Base-by-base conservation (phyloP, 2,329 filamentous ascomycete species). In the Xylaria polymorpha region DNA sequence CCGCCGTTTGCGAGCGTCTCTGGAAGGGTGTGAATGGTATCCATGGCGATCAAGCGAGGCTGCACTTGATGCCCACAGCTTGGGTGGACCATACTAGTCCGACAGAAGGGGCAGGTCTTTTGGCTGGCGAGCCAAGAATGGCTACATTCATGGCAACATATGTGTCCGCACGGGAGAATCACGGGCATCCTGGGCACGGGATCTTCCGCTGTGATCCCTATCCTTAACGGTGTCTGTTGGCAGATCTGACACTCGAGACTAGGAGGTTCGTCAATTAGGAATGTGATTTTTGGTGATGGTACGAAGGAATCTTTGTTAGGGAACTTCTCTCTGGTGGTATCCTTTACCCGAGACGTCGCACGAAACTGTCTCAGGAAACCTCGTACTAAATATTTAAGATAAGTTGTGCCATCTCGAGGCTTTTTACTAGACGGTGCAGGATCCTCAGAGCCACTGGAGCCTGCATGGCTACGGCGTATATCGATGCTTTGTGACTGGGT, bases 81-180 rank as follows among this genome's bases (percentile, higher is more conserved):
- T 1, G 65, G 43, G 67, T 81, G 75, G 5, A 37, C 56, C 70
- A 82, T 68, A 3, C 62, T 20, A 10, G 68, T 46, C 20, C 79
- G 75, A 64, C 80, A 82, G 66, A 82, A 81, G 0, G 79, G 81
- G 58, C 81, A 83, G 10, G 58, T 70, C 3, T 64, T 39, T 41
- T 78, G 61, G 0, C 32, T 39, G 0, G 35, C 29, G 6, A 80
- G 55, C 78, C 80, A 81, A 1, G 20, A 43, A 2, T 64, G 44
- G 18, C 82, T 60, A 48, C 81, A 82, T 1, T 9, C 18, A 4
- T 67, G 53, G 59, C 80, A 79, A 4, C 71, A 78, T 4, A 78
- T 67, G 61, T 83, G 81, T 0, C 79, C 80, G 46, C 81, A 82
- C 0, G 81, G 78, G 29, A 81, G 67, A 1, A 82, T 77, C 3